Evolutionary conservation across 768 basidiomycete species (phyloP), one percentile per base, ranked within the genome.

Genomic region (Phanerochaete carnosa): DNA sequence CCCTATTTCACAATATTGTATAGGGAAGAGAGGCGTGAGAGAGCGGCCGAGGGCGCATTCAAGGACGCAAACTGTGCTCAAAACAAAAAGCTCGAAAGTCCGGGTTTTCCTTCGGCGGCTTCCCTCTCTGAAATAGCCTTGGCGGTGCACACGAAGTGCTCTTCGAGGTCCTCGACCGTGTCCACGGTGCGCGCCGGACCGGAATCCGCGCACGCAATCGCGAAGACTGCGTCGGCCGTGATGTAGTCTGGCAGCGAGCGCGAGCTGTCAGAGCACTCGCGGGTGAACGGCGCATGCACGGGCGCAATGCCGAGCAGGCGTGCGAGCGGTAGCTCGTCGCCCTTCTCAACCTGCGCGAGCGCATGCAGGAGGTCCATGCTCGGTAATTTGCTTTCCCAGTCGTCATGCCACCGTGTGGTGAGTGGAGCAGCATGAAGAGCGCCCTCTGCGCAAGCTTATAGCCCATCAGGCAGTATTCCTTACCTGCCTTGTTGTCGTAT

Each of bases 401-500:
- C 29, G 16, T 4, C 4, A 19, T 43, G 16, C 29, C 16, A 4
- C 39, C 37, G 59, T 63, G 57, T 12, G 62, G 62, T 12, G 33
- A 19, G 62, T 58, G 60, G n/a, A 63, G 39, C 29, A 39, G 49
- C n/a, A 8, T 0, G 46, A 63, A 63, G 9, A 60, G 29, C 12
- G 45, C 54, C 5, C n/a, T 12, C 13, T 33, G 29, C 12, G 47
- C 62, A 19, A 57, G 2, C 12, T 39, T n/a, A 39, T 63, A 63
- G 55, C 60, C 62, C 29, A 63, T 55, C 29, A 57, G 32, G 35
- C 58, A 58, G 50, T 60, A 63, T 6, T 45, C 57, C 39, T 43
- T 43, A 26, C 9, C 4, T 2, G 37, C 30, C 28, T 22, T 35
- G 39, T 45, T n/a, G 35, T 19, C 15, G 22, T 47, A 32, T 1